Conservation (phyloP, 495 filamentous ascomycete species). For the Margaritispora aquatica region DNA sequence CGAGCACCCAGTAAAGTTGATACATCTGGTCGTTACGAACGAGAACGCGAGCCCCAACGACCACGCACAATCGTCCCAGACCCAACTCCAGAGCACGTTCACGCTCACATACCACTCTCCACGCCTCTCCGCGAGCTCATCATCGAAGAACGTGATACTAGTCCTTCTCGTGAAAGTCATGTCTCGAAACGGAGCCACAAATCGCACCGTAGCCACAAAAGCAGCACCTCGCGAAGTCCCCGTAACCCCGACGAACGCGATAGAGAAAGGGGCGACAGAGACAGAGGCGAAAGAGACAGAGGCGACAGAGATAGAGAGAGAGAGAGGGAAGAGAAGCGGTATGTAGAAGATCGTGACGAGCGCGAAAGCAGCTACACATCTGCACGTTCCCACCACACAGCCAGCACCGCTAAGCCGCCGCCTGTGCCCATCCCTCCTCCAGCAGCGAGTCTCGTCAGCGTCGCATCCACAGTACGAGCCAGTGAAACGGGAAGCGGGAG, state of each 20-base stretch:
- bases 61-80: not conserved
- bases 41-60: not conserved
- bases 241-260: slow-evolving; percentile 4
- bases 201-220: not conserved
- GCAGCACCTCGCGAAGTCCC: slow-evolving; percentile 8
- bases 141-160: not conserved
- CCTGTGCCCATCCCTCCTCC: not conserved
- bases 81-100: not conserved
- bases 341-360: not conserved
- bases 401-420: not conserved
- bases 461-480: not conserved
- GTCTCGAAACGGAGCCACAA: not conserved
- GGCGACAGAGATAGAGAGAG: not conserved
- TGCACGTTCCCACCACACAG: not conserved
- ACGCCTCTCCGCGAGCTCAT: not conserved
- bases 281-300: not conserved
- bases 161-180: not conserved
- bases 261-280: not conserved
- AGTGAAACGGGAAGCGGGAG: not conserved
- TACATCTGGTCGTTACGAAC: not conserved
- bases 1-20: not conserved
- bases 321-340: not conserved
- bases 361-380: not conserved
- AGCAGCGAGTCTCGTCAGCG: not conserved
- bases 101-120: not conserved